Base-by-base conservation (phyloP, 1,284 basidiomycete genomes). In the Rhizoctonia solani region DNA sequence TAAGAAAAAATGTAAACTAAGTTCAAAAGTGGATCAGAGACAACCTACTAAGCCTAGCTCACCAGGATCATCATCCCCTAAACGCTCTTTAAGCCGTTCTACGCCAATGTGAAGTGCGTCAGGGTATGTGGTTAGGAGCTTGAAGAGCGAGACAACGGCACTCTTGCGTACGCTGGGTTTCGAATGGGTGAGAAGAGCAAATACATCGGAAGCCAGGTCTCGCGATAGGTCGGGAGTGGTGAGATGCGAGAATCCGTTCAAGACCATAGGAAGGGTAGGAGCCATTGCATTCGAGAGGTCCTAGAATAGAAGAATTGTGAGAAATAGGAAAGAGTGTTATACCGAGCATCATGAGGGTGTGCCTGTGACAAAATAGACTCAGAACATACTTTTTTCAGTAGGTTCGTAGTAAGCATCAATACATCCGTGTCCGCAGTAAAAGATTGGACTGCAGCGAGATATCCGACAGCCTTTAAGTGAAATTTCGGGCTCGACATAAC, bases 381-480 rank as follows among this genome's bases (percentile, higher is more conserved):
- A 30, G n/a, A 30, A 41, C 84, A 69, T 69, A 93, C 95, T 85
- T 99, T 99, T 83, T 99, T 98, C 74, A 99, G 83, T 30, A 96
- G 82, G 78, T 99, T 99, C 8, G 97, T 98, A 0, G 96, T 97
- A 50, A 99, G 85, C 83, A 99, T 98, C 23, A 98, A 86, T 41
- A 99, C 96, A 73, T 99, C 96, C 0, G 95, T 98, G 69, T 97
- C 93, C 71, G 93, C 86, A 30, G 89, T 85, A 76, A 99, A 99
- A 0, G 94, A 95, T 77, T 97, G 93, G 0, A 86, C 83, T 0
- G 97, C 95, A 0, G 92, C 97, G 14, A 99, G 87, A 78, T 99
- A 99, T 14, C 97, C 97, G 49, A 98, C 89, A 44, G 88, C 88
- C 82, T 99, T 99, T 72, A 97, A 83, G 78, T 98, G 94, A 73